Evolutionary conservation across 306 rosid species (phyloP).

Genomic region (Alnus rubra): DNA sequence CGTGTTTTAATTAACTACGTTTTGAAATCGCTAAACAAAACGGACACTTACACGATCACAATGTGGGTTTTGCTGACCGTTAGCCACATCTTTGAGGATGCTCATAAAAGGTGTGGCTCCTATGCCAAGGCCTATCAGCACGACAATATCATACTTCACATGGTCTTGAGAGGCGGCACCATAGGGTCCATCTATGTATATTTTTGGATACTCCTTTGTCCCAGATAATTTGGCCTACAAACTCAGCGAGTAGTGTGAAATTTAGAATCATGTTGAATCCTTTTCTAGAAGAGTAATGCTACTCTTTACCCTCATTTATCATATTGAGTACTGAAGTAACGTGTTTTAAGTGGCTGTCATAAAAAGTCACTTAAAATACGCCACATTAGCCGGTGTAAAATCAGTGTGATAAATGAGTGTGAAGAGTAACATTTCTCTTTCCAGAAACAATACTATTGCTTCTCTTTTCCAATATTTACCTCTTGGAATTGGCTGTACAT

Average conservation of each 20-base stretch:
- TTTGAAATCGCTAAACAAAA: no score
- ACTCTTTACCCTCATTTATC: no score
- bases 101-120: conserved; percentile 94
- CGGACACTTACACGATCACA: conserved; percentile 38
- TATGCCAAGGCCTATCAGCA: conserved; percentile 85
- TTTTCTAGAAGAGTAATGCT: background rate
- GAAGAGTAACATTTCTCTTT: no score
- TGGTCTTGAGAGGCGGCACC: conserved; percentile 91
- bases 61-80: conserved; percentile 31
- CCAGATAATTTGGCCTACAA: conserved; percentile 52
- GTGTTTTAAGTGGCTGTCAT: no score
- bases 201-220: conserved; percentile 52
- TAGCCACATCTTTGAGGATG: conserved; percentile 74
- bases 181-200: conserved; percentile 86
- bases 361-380: no score
- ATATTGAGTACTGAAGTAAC: no score
- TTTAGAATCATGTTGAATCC: background rate
- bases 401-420: no score
- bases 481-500: conserved; percentile 72
- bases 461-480: conserved; percentile 33
- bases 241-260: conserved; percentile 7
- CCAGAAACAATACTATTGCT: background rate
- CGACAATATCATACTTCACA: conserved; percentile 67
- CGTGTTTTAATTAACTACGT: no score
- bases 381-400: no score